Conservation (phyloP, 2,329 filamentous ascomycete genomes). For the Exophiala sp. region DNA sequence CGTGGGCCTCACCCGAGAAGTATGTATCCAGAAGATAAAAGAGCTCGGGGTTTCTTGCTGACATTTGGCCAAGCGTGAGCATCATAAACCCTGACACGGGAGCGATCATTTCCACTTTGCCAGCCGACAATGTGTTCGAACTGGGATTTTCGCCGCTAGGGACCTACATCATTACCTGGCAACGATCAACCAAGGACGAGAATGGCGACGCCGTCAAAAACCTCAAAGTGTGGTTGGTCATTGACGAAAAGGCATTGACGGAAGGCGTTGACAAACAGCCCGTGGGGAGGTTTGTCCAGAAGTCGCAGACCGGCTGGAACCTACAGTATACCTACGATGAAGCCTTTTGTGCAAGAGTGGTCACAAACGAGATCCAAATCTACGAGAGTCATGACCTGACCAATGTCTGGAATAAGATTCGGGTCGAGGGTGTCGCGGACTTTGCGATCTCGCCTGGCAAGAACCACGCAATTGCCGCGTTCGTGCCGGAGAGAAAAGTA, state of each 20-base stretch:
- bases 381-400: conserved; percentile 80
- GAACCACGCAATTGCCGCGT: conserved; percentile 87
- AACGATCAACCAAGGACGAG: conserved; percentile 86
- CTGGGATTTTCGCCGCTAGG: conserved; percentile 88
- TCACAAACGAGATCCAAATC: conserved; percentile 97
- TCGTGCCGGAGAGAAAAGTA: conserved; percentile 92
- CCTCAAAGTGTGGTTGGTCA: conserved; percentile 87
- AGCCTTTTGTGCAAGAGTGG: conserved; percentile 81
- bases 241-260: conserved; percentile 59
- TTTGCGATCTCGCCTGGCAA: conserved; percentile 86
- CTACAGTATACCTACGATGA: conserved; percentile 94
- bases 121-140: conserved; percentile 82
- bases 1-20: conserved; percentile 81
- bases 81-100: conserved; percentile 78
- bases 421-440: conserved; percentile 80
- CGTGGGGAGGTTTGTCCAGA: conserved; percentile 88
- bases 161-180: conserved; percentile 93
- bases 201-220: conserved; percentile 92
- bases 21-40: conserved; percentile 31
- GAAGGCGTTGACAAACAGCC: conserved; percentile 61
- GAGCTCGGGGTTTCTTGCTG: not conserved
- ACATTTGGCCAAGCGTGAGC: conserved; percentile 55
- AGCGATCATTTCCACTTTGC: conserved; percentile 65
- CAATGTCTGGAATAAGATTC: conserved; percentile 91
- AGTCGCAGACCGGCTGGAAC: conserved; percentile 92